phyloP scores from a whole-genome alignment of 2,329 filamentous ascomycete species.

The Alternaria arborescens region DNA sequence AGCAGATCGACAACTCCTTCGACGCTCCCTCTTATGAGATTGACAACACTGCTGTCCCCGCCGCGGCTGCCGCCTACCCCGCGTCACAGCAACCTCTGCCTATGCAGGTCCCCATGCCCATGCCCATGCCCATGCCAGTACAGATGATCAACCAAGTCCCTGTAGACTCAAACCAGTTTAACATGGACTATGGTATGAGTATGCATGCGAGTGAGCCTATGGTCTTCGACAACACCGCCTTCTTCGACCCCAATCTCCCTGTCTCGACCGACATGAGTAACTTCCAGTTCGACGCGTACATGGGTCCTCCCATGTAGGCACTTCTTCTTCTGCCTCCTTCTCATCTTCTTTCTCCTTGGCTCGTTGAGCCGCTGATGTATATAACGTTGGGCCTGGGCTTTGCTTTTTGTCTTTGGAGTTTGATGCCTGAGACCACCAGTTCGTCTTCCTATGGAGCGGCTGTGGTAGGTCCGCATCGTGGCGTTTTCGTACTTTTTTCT shows the following conservation, averaged over 20 bases:
- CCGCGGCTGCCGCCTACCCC: conserved; percentile 12
- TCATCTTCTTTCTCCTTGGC: neutral
- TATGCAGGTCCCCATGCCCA: conserved; percentile 8
- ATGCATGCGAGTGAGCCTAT: conserved; percentile 33
- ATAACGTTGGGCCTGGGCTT: conserved; percentile 14
- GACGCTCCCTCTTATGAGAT: conserved; percentile 16
- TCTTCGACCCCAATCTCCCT: conserved; percentile 29
- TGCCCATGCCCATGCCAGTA: conserved; percentile 14
- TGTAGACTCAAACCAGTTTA: conserved; percentile 25
- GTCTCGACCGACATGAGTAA: conserved; percentile 21
- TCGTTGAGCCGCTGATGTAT: conserved; percentile 10
- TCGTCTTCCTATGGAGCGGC: conserved; percentile 18
- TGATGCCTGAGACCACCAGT: conserved; percentile 38
- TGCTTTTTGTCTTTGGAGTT: conserved; percentile 14
- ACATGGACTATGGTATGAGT: conserved; percentile 31
- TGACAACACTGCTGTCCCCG: conserved; percentile 5
- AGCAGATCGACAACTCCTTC: conserved; percentile 18
- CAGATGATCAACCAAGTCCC: conserved; percentile 18
- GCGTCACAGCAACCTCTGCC: conserved; percentile 21
- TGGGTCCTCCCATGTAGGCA: conserved; percentile 15
- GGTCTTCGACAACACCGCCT: conserved; percentile 28
- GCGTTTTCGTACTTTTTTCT: neutral
- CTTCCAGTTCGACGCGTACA: conserved; percentile 44
- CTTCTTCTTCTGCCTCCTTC: conserved; percentile 1
- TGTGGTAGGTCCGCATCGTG: conserved; percentile 39